Base-by-base conservation (phyloP, 2,329 filamentous ascomycete genomes). In the Aspergillus pseudoviridinutans region DNA sequence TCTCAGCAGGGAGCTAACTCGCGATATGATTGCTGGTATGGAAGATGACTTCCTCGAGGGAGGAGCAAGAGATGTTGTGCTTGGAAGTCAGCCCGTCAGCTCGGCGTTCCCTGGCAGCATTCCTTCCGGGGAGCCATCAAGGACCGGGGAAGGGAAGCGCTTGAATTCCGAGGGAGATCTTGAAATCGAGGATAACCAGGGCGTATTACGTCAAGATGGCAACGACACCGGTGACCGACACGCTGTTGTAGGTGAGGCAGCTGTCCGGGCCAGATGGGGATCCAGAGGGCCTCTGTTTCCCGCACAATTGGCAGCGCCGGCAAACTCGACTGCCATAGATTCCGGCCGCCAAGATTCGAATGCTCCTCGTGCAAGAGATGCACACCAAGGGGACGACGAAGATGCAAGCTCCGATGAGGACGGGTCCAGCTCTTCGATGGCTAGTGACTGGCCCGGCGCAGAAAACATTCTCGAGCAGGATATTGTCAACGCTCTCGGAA, bases 1-100 rank as follows among this genome's bases (percentile, higher is more conserved):
- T 2, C 84, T 97, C 8, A 94, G 92, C 70, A 91, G 92, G 69
- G 90, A 96, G 70, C 87, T 96, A 74, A 92, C 94, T 59, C 85
- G 86, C 58, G 93, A 97, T 63, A 89, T 92, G 59, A 80, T 93
- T 5, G 87, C 90, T 56, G 87, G 86, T 1, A 81, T 92, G 61
- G 89, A 92, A 66, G 89, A 92, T 60, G 89, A 92, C 68, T 83
- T 89, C 54, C 84, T 90, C 41, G 89, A 89, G 59, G 86, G 85
- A 22, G 87, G 92, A 64, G 86, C 90, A 10, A 86, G 89, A 58
- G 88, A 93, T 64, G 83, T 95, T 6, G 84, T 94, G 12, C 83
- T 87, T 14, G 86, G 88, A 53, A 84, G 89, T 46, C 88, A 91
- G 65, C 90, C 90, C 0, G 81, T 93, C 49, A 92, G 89, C 51